Evolutionary conservation across 2,329 filamentous ascomycete genomes (phyloP).

Genomic region (Botryosphaeria dothidea): DNA sequence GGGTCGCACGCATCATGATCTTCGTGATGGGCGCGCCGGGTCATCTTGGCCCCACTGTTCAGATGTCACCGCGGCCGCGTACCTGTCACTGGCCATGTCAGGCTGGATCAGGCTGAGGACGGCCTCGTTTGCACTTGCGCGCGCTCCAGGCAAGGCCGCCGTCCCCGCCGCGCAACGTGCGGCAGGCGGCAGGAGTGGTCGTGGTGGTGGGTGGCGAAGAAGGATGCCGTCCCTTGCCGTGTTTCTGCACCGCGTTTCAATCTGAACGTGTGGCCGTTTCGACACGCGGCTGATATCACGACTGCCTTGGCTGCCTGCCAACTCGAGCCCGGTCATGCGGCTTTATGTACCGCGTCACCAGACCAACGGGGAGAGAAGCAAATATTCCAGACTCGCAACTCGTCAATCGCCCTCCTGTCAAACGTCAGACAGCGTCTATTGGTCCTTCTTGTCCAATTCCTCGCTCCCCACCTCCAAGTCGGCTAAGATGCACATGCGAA

Average conservation of each 20-base stretch:
- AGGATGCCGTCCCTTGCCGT: background rate
- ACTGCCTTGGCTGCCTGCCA: background rate
- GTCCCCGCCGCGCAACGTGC: background rate
- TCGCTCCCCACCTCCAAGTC: background rate
- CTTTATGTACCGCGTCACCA: slow-evolving; percentile 10
- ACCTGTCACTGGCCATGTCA: background rate
- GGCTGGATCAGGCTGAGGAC: background rate
- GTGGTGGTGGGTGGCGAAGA: background rate
- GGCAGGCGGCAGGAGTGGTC: too few species aligned
- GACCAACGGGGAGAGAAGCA: background rate
- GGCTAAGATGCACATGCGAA: slow-evolving; percentile 3
- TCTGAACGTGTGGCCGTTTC: background rate
- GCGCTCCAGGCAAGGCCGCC: too few species aligned
- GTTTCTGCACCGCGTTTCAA: background rate
- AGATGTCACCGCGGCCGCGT: slow-evolving; percentile 3
- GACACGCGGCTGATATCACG: background rate
- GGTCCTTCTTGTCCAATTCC: background rate
- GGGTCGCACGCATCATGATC: slow-evolving; percentile 8
- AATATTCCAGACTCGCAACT: background rate
- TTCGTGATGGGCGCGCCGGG: background rate
- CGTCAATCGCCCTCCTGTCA: background rate
- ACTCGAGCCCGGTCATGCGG: slow-evolving; percentile 5
- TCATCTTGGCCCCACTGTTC: background rate
- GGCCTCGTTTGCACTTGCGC: background rate
- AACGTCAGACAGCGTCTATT: slow-evolving; percentile 13